phyloP scores from a whole-genome alignment of 805 yeast species.

The Ogataea ramenticola region DNA sequence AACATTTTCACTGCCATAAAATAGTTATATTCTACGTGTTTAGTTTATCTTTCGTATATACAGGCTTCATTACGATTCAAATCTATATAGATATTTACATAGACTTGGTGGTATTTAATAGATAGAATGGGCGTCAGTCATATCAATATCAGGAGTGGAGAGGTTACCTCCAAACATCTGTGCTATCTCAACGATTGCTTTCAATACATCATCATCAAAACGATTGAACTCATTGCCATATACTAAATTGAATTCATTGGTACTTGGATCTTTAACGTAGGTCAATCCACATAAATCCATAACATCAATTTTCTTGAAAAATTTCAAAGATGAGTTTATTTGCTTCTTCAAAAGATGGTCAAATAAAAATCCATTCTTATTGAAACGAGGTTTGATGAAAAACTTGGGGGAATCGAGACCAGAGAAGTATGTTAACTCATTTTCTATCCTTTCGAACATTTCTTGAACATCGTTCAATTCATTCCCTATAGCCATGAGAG shows the following conservation, averaged over 20 bases:
- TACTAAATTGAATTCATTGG: neutral
- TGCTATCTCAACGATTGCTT: neutral
- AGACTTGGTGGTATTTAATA: too few species aligned
- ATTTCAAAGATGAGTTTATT: constrained; percentile 14
- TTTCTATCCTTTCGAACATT: constrained; percentile 1
- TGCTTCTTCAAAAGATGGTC: constrained; percentile 22
- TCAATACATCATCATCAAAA: neutral
- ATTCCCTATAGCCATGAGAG: constrained; percentile 23
- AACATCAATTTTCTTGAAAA: constrained; percentile 14
- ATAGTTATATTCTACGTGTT: neutral
- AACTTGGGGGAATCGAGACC: constrained; percentile 8
- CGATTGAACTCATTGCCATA: neutral
- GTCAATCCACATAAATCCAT: constrained; percentile 26
- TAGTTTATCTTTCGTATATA: too few species aligned
- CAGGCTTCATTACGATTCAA: too few species aligned
- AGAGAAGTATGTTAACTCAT: constrained; percentile 7
- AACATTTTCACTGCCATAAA: neutral
- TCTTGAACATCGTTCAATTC: constrained; percentile 20
- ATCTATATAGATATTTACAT: too few species aligned
- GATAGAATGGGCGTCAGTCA: neutral
- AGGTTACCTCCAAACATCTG: neutral
- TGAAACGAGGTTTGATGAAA: constrained; percentile 10
- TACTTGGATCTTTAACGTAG: constrained; percentile 5
- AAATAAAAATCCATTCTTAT: constrained; percentile 17
- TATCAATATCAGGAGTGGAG: neutral